Percentiles rank a stretch among this genome's conserved stretches.
phyloP scores from a whole-genome alignment of 768 basidiomycete genomes.

The Phaeotremella skinneri region DNA sequence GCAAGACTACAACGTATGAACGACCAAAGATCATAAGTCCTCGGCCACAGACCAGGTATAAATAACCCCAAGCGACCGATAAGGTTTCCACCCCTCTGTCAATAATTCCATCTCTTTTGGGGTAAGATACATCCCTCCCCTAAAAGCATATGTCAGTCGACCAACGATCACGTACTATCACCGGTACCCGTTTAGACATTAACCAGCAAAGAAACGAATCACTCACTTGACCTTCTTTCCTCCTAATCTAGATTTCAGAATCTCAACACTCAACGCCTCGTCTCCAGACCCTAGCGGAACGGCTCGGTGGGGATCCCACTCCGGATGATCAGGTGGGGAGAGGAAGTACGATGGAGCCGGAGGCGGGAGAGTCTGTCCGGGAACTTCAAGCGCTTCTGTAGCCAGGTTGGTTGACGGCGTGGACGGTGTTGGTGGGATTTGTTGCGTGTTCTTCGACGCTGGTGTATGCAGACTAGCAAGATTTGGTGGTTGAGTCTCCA shows the following conservation, averaged over 20 bases:
- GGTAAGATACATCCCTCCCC: conserved; percentile 59
- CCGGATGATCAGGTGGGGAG: conserved; percentile 7
- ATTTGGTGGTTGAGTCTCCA: neutral
- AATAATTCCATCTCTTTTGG: conserved; percentile 77
- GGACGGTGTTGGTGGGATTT: conserved; percentile 21
- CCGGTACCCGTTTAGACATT: neutral
- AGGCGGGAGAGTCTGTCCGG: conserved; percentile 19
- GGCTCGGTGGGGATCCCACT: conserved; percentile 25
- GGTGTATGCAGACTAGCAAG: conserved; percentile 21
- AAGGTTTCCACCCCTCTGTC: conserved; percentile 75
- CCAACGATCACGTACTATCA: neutral
- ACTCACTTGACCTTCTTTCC: conserved; percentile 51
- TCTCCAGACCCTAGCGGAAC: conserved; percentile 25
- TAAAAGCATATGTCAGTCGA: conserved; percentile 10
- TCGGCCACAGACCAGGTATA: conserved; percentile 83
- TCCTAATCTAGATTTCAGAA: conserved; percentile 39
- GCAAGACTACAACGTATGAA: no score
- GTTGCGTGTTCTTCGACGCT: neutral
- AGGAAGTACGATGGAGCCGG: conserved; percentile 24
- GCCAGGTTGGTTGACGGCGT: conserved; percentile 18
- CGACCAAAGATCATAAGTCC: conserved; percentile 17
- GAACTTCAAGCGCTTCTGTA: conserved; percentile 11
- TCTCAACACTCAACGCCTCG: conserved; percentile 38
- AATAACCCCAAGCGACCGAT: conserved; percentile 76
- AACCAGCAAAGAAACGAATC: neutral